Evolutionary conservation across 306 rosid species (phyloP), one percentile per base, ranked within the genome.

Genomic region (Quercus dentata): DNA sequence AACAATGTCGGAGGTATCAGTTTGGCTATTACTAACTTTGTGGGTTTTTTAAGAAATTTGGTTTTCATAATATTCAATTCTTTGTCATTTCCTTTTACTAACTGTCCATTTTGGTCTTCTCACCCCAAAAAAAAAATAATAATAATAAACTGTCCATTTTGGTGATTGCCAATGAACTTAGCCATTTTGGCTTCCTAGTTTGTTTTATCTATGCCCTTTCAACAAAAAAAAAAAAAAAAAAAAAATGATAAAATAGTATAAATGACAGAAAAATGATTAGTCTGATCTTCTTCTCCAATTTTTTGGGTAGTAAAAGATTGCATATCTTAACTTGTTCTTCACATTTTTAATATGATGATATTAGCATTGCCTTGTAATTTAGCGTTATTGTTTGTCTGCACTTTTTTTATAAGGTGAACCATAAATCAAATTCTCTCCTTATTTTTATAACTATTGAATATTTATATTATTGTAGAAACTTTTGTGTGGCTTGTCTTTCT

Each of bases 1-100:
- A 79, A 83, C 82, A 78, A 96, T 78, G 97, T 91, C 69, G 97
- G 97, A 82, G 98, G 98, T 94, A 85, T 76, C 56, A 21, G 64
- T 30, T 46, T 20, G 21, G 28, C 10, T 51, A 19, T 46, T 25
- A 62, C 74, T 68, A 21, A 15, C 35, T 49, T 19, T 59, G 38
- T 38, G 57, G 62, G 17, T 20, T 46, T 44, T 10, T 28, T 57
- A 49, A 44, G 46, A 38, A 46, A 74, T 68, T 69, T 15, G 11
- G 12, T 80, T 80, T 30, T 55, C 61, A 7, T 12, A 17, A 35
- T 68, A 61, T 59, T 30, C 11, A 3, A 3, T 13, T 17, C 13
- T 41, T 5, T 75, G 10, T 78, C 19, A 25, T 25, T 51, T 6
- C 15, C 49, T 23, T 21, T 58, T 44, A 21, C 41, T 74, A 18